Percentiles rank a stretch among this genome's conserved stretches.
Conservation (phyloP, 176 grass and related monocot species). For the Juncus effusus region DNA sequence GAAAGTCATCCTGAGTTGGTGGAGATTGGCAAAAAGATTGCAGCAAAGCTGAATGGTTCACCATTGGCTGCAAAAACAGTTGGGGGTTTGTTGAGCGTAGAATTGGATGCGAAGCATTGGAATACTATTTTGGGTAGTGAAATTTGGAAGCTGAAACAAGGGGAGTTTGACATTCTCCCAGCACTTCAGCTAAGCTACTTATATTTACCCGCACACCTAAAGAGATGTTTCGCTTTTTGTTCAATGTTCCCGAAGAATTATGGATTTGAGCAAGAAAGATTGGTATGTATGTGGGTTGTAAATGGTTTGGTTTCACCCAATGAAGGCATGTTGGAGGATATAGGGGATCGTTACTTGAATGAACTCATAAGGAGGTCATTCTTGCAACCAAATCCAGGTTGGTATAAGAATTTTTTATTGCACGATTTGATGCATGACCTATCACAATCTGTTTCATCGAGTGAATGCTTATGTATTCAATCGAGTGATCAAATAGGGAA, state of each 20-base stretch:
- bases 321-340: conserved; percentile 32
- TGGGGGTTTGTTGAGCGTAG: conserved; percentile 33
- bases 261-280: conserved; percentile 32
- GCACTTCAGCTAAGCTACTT: conserved; percentile 43
- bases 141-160: conserved; percentile 27
- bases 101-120: conserved; percentile 28
- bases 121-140: conserved; percentile 25
- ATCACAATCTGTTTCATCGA: conserved; percentile 36
- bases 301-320: conserved; percentile 36
- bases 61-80: conserved; percentile 50
- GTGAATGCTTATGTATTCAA: conserved; percentile 50
- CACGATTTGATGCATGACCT: conserved; percentile 51
- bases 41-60: conserved; percentile 35
- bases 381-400: conserved; percentile 28
- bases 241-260: conserved; percentile 37
- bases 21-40: conserved; percentile 34
- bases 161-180: conserved; percentile 24
- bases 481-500: conserved; percentile 12
- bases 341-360: conserved; percentile 43
- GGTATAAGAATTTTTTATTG: conserved; percentile 23
- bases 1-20: conserved; percentile 21
- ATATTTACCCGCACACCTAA: conserved; percentile 39
- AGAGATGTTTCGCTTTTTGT: conserved; percentile 45
- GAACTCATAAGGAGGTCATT: conserved; percentile 52
- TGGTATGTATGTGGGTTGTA: conserved; percentile 41